phyloP scores from a whole-genome alignment of 257 asterid genomes.

The Solanum okadae region DNA sequence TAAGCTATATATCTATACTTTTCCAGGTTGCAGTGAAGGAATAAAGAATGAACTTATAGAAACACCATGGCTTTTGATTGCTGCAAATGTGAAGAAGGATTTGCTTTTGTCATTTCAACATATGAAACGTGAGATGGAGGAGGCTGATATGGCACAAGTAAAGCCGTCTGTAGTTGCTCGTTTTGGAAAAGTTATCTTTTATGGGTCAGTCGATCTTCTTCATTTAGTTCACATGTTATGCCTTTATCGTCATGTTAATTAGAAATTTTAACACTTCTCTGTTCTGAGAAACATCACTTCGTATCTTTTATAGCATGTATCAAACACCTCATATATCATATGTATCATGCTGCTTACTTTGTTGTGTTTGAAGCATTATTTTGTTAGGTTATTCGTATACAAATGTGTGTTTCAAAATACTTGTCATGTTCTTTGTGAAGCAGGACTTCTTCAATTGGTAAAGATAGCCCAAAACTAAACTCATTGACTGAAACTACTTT shows the following conservation, averaged over 20 bases:
- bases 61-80: conserved; percentile 24
- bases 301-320: background rate
- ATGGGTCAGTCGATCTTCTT: conserved; percentile 24
- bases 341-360: background rate
- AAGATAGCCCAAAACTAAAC: background rate
- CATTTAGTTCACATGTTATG: background rate
- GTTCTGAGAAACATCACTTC: background rate
- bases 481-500: background rate
- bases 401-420: background rate
- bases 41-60: conserved; percentile 1
- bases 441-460: background rate
- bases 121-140: conserved; percentile 20
- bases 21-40: conserved; percentile 4
- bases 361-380: background rate
- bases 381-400: background rate
- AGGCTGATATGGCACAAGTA: conserved; percentile 7
- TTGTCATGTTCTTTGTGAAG: background rate
- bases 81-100: conserved; percentile 28
- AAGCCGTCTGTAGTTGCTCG: conserved; percentile 31
- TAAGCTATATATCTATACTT: no score
- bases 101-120: conserved; percentile 24
- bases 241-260: background rate
- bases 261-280: background rate
- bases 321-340: no score
- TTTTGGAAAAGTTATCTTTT: conserved; percentile 31